phyloP scores from a whole-genome alignment of 768 basidiomycete genomes.

The Termitomyces sp. region DNA sequence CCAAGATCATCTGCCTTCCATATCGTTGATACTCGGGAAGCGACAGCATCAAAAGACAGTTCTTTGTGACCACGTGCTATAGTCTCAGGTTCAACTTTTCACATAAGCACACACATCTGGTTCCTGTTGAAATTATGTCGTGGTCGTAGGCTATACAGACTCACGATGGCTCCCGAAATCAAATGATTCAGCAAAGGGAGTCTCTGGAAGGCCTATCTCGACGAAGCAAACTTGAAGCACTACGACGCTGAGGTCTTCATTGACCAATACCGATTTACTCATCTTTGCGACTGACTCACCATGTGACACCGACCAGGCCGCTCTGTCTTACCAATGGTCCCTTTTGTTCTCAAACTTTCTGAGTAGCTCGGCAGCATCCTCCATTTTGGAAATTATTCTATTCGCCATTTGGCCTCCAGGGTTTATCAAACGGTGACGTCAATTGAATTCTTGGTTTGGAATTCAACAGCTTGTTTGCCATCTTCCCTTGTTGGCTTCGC shows the following conservation, averaged over 20 bases:
- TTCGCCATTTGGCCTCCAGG: too few species aligned
- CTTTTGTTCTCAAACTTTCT: neutral
- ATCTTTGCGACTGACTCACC: neutral
- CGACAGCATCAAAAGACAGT: constrained; percentile 22
- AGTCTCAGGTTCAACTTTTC: too few species aligned
- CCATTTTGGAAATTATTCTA: too few species aligned
- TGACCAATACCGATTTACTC: neutral
- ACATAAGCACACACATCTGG: too few species aligned
- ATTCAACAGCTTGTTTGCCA: too few species aligned
- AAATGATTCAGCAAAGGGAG: neutral
- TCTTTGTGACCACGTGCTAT: neutral
- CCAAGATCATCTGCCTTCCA: constrained; percentile 95
- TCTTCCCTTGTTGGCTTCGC: too few species aligned
- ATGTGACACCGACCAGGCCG: neutral
- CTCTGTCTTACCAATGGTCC: neutral
- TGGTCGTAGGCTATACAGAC: neutral
- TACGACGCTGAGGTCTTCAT: neutral
- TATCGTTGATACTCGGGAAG: constrained; percentile 81
- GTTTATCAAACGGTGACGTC: too few species aligned
- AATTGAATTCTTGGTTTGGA: too few species aligned
- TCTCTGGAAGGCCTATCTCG: neutral
- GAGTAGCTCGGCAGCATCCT: neutral
- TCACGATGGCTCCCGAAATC: neutral
- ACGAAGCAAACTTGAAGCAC: too few species aligned
- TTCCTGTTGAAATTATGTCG: too few species aligned